phyloP scores from a whole-genome alignment of 2,329 filamentous ascomycete species.

The Pseudogymnoascus sp. region DNA sequence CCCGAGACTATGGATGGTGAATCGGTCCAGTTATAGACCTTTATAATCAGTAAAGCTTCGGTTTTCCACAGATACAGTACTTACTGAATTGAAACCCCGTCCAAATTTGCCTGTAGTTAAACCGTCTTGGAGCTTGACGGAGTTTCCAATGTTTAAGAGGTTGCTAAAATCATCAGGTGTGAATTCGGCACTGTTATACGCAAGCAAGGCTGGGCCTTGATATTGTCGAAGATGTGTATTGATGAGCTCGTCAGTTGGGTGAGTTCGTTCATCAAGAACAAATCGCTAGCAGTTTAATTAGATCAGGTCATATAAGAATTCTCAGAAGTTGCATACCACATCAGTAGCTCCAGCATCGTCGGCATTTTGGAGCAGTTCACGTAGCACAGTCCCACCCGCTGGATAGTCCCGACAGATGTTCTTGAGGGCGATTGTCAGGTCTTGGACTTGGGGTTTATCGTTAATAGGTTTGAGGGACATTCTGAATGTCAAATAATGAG shows the following conservation, averaged over 20 bases:
- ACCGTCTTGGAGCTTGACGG: not conserved
- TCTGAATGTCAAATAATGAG: not conserved
- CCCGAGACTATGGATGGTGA: conserved; percentile 32
- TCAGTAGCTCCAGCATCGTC: conserved; percentile 87
- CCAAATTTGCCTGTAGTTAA: not conserved
- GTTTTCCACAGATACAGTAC: conserved; percentile 22
- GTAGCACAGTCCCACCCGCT: conserved; percentile 78
- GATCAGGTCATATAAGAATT: conserved; percentile 24
- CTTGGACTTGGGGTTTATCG: conserved; percentile 23
- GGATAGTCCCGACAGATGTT: conserved; percentile 44
- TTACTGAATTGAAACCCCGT: not conserved
- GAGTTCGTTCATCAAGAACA: not conserved
- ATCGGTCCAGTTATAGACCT: conserved; percentile 35
- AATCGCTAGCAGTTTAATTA: conserved; percentile 13
- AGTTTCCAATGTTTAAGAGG: not conserved
- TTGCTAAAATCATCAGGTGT: conserved; percentile 25
- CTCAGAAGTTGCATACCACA: conserved; percentile 40
- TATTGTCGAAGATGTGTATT: conserved; percentile 27
- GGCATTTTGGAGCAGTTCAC: conserved; percentile 95
- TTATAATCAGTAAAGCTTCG: conserved; percentile 13
- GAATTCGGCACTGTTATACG: conserved; percentile 31
- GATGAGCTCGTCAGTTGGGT: conserved; percentile 26
- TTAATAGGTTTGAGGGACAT: not conserved
- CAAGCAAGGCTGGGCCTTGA: conserved; percentile 32
- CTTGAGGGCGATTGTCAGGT: conserved; percentile 26